Conservation (phyloP, 306 rosid species). For the Cicer chorassanicum region DNA sequence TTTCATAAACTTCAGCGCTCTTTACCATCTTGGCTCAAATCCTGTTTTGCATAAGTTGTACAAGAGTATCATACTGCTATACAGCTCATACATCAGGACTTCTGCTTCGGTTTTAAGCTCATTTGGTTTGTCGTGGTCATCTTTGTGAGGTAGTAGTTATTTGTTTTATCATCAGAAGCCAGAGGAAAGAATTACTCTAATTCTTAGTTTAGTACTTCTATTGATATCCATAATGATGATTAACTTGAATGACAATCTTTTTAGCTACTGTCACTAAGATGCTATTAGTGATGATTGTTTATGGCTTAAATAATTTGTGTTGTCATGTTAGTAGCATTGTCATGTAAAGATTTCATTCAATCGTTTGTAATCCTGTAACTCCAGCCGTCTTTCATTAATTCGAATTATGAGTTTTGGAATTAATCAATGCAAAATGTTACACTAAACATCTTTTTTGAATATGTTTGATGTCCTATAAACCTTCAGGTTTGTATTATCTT, state of each 20-base stretch:
- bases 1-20: not conserved
- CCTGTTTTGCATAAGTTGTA: not conserved
- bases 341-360: slow-evolving; percentile 33
- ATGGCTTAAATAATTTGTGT: not conserved
- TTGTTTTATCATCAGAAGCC: slow-evolving; percentile 22
- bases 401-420: slow-evolving; percentile 27
- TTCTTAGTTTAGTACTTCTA: slow-evolving; percentile 5
- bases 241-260: slow-evolving; percentile 10
- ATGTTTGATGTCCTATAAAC: slow-evolving; percentile 16
- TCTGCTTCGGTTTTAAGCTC: slow-evolving; percentile 27
- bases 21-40: not conserved
- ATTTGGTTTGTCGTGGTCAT: slow-evolving; percentile 32
- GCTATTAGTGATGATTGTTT: slow-evolving; percentile 19
- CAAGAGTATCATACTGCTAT: not conserved
- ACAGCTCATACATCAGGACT: not conserved
- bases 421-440: slow-evolving; percentile 33
- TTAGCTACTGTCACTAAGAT: slow-evolving; percentile 10
- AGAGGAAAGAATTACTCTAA: slow-evolving; percentile 11
- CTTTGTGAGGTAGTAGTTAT: not conserved
- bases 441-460: slow-evolving; percentile 20
- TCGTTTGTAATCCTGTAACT: slow-evolving; percentile 12
- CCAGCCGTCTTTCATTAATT: not conserved
- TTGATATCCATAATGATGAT: not conserved
- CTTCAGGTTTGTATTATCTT: slow-evolving; percentile 35
- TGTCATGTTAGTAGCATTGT: slow-evolving; percentile 23